Evolutionary conservation across 106 monocot species (phyloP).

Genomic region (Vanilla planifolia): DNA sequence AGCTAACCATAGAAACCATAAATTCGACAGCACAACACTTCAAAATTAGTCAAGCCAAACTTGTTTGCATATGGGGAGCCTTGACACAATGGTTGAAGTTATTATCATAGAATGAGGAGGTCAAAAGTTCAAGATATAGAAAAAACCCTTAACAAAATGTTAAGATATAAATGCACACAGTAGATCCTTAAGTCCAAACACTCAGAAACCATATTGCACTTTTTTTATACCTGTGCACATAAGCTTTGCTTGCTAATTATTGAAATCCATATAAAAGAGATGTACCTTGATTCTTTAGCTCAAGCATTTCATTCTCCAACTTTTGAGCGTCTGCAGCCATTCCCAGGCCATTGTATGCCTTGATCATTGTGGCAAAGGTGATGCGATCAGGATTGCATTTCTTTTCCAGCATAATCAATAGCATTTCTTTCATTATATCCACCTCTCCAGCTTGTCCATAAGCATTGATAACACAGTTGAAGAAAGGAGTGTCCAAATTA

Average conservation of each 20-base stretch:
- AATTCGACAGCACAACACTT: too few species aligned
- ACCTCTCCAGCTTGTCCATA: conserved; percentile 75
- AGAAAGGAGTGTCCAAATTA: conserved; percentile 68
- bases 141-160: not conserved
- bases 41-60: too few species aligned
- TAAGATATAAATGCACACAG: too few species aligned
- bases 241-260: not conserved
- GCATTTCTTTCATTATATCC: conserved; percentile 81
- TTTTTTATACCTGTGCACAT: not conserved
- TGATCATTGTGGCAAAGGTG: conserved; percentile 66
- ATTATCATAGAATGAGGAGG: too few species aligned
- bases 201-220: not conserved
- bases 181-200: not conserved
- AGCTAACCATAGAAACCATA: not conserved
- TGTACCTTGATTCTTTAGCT: conserved; percentile 29
- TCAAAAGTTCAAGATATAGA: not conserved
- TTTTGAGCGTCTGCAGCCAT: conserved; percentile 60
- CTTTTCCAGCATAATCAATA: conserved; percentile 71
- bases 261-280: not conserved
- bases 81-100: too few species aligned
- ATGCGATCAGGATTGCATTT: conserved; percentile 67
- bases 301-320: conserved; percentile 26
- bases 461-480: conserved; percentile 82
- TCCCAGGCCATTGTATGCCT: conserved; percentile 44
- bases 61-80: too few species aligned